Base-by-base conservation (phyloP, 176 grass and related monocot genomes). In the Zea luxurians region DNA sequence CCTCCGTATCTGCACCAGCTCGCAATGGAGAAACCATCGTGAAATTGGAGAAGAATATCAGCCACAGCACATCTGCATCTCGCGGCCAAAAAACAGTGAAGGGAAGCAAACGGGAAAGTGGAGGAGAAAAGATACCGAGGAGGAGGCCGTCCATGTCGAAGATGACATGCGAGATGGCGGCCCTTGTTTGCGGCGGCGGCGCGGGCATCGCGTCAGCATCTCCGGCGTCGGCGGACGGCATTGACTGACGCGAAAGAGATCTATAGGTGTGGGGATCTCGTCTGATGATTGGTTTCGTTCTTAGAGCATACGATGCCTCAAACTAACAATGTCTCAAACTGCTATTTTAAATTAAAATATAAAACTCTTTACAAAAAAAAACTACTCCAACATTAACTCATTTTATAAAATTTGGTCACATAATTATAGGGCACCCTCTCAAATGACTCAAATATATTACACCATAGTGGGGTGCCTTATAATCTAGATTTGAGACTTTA, bases 91-190 rank as follows among this genome's bases (percentile, higher is more conserved):
- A 75, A 83, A 15, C 57, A 48, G 66, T 43, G 66, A 2, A 68
- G 41, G 66, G 66, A 12, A 45, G 65, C 40, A 45, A 20, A 6
- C 7, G n/a, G 8, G 8, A 20, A 3, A n/a, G 3, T 9, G 58
- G 8, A 20, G 36, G 7, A 61, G 11, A 47, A 1, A 68, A 35
- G 68, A 68, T 48, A 93, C 94, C 94, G 4, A 97, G 82, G 16
- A 93, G 94, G 68, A 93, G 91, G 58, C 94, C 94, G 58, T 93
- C 91, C 91, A 93, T 93, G 89, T 97, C 91, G 63, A 97, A 93
- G 82, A 93, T 93, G 84, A 97, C 91, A 78, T 93, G 91, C 37
- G 94, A 83, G 57, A 97, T 62, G 38, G 71, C 3, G 64, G 86
- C 68, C 37, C 41, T 81, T 42, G 59, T 46, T 10, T 18, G 36